Percentiles rank a stretch among this genome's conserved stretches.
These are phyloP conservation scores for Eruca vesicaria DNA, from an alignment of 441 rosid species.

Conservation along the genomic window DNA sequence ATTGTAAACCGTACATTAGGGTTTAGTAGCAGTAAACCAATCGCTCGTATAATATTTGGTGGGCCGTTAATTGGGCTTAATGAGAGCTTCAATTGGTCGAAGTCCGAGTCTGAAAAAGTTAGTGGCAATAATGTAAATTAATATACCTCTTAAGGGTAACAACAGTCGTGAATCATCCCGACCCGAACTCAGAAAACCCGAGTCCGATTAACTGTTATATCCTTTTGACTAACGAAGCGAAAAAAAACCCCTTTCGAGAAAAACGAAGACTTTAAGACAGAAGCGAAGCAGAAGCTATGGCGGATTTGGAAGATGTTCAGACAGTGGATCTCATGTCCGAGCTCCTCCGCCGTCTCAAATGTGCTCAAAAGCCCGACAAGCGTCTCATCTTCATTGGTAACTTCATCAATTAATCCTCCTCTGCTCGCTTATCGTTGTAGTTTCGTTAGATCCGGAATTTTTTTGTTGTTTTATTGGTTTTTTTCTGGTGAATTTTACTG, in stretches of 20 bases:
- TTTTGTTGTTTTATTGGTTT: neutral
- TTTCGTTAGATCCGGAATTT: constrained; percentile 6
- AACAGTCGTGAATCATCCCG: neutral
- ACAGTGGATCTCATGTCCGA: constrained; percentile 64
- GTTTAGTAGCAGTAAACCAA: neutral
- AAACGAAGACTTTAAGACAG: constrained; percentile 22
- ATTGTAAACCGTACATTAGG: too few species aligned
- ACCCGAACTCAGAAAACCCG: constrained; percentile 19
- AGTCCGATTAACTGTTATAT: constrained; percentile 20
- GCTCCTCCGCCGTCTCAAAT: constrained; percentile 59
- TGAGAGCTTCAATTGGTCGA: neutral
- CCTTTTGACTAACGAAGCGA: constrained; percentile 8
- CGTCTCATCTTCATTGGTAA: constrained; percentile 61
- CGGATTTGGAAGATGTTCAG: constrained; percentile 51
- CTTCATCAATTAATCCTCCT: neutral
- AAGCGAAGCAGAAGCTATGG: constrained; percentile 36
- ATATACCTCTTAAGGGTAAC: neutral
- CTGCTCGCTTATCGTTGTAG: neutral
- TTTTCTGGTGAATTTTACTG: neutral
- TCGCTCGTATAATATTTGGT: neutral
- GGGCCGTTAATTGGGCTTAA: neutral
- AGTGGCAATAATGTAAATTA: constrained; percentile 10
- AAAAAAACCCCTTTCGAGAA: neutral
- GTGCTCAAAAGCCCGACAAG: constrained; percentile 61
- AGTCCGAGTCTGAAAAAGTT: neutral